These are phyloP conservation scores for Candida sanyaensis DNA, from an alignment of 1,139 yeast genomes.

Conservation along the genomic window DNA sequence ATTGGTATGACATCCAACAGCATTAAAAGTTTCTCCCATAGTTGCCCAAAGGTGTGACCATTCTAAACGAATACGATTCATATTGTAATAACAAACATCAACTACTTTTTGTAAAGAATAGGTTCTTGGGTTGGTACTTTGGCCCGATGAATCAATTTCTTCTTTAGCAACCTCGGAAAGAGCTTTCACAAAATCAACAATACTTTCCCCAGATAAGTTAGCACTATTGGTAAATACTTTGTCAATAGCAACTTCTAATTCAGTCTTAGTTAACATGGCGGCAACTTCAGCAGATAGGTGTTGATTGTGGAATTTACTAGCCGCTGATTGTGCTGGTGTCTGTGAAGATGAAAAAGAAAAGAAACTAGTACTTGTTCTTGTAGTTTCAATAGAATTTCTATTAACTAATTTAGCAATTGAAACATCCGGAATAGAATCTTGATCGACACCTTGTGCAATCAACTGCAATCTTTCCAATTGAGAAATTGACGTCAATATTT, in stretches of 20 bases:
- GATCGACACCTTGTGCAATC: slow-evolving; percentile 86
- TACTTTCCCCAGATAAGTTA: slow-evolving; percentile 77
- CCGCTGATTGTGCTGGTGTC: slow-evolving; percentile 44
- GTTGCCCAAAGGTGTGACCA: slow-evolving; percentile 97
- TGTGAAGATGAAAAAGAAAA: slow-evolving; percentile 38
- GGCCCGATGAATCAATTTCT: slow-evolving; percentile 88
- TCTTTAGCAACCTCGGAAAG: slow-evolving; percentile 84
- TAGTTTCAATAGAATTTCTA: slow-evolving; percentile 59
- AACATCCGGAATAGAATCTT: slow-evolving; percentile 84
- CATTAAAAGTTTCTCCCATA: slow-evolving; percentile 87
- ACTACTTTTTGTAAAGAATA: slow-evolving; percentile 94
- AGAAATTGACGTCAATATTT: slow-evolving; percentile 76
- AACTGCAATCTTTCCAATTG: slow-evolving; percentile 90
- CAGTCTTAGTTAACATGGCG: slow-evolving; percentile 66
- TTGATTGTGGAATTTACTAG: slow-evolving; percentile 46
- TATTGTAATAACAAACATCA: slow-evolving; percentile 95
- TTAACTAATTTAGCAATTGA: slow-evolving; percentile 67
- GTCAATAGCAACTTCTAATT: slow-evolving; percentile 82
- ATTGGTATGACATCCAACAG: slow-evolving; percentile 80
- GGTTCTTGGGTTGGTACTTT: slow-evolving; percentile 80
- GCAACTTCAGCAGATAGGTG: slow-evolving; percentile 42
- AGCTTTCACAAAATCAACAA: slow-evolving; percentile 84
- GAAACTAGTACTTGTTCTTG: slow-evolving; percentile 49
- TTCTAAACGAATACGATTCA: slow-evolving; percentile 94
- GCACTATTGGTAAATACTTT: slow-evolving; percentile 85